Evolutionary conservation across 2,329 filamentous ascomycete species (phyloP).

Genomic region (Colletotrichum lini): DNA sequence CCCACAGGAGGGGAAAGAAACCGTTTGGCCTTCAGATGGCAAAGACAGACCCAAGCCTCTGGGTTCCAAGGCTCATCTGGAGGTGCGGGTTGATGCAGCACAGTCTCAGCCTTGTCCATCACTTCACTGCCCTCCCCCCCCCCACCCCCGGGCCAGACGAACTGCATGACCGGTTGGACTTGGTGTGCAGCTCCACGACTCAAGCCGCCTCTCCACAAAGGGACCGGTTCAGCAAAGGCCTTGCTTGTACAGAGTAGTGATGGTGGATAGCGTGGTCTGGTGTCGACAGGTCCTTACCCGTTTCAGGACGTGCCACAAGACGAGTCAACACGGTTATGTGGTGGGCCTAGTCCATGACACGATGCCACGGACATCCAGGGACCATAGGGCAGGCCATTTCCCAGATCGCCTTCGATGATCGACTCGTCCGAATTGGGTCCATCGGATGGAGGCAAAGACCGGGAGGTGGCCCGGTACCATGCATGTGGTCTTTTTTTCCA

Average conservation of each 20-base stretch:
- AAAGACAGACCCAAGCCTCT: background rate
- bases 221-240: background rate
- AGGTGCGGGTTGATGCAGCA: background rate
- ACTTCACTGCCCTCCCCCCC: background rate
- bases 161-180: background rate
- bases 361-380: background rate
- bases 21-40: background rate
- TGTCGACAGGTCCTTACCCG: background rate
- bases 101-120: background rate
- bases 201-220: background rate
- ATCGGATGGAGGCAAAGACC: background rate
- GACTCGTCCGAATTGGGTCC: background rate
- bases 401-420: background rate
- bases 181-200: background rate
- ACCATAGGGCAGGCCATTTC: background rate
- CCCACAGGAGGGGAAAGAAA: background rate
- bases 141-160: background rate
- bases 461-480: background rate
- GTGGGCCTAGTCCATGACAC: background rate
- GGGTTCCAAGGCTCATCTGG: background rate
- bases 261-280: background rate
- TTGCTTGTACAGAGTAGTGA: background rate
- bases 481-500: background rate
- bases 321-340: background rate
- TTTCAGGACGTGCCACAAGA: background rate